Evolutionary conservation across 495 filamentous ascomycete species (phyloP).

Genomic region (Aspergillus wentii): DNA sequence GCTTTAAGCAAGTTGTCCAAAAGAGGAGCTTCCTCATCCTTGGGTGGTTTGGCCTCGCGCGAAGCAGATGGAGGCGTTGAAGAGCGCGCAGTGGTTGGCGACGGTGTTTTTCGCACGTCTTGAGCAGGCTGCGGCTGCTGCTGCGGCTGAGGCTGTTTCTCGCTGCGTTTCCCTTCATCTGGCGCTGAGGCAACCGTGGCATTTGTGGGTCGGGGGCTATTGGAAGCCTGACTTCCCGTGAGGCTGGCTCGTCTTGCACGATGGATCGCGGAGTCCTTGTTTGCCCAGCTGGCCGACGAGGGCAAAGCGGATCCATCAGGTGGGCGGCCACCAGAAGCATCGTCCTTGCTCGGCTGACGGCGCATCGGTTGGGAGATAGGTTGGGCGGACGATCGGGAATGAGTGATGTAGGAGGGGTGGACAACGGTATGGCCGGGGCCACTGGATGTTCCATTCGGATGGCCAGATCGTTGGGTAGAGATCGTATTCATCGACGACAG

Average conservation of each 20-base stretch:
- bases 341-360: slow-evolving; percentile 72
- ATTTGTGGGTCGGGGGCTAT: slow-evolving; percentile 71
- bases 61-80: slow-evolving; percentile 14
- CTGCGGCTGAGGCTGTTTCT: slow-evolving; percentile 29
- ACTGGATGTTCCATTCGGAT: slow-evolving; percentile 25
- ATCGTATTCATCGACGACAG: slow-evolving; percentile 92
- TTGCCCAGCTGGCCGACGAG: slow-evolving; percentile 89
- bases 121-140: slow-evolving; percentile 19
- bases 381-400: slow-evolving; percentile 28
- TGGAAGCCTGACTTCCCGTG: slow-evolving; percentile 69
- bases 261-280: slow-evolving; percentile 62
- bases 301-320: slow-evolving; percentile 80
- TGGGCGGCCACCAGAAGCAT: slow-evolving; percentile 50
- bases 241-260: slow-evolving; percentile 70
- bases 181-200: slow-evolving; percentile 49
- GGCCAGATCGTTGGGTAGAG: slow-evolving; percentile 63
- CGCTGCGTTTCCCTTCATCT: slow-evolving; percentile 33
- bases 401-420: too few species aligned
- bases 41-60: slow-evolving; percentile 11
- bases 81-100: slow-evolving; percentile 19
- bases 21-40: slow-evolving; percentile 27
- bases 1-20: slow-evolving; percentile 48
- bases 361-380: slow-evolving; percentile 66
- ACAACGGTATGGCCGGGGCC: slow-evolving; percentile 13
- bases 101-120: slow-evolving; percentile 18